Percentiles rank a stretch among this genome's conserved stretches.
phyloP scores from a whole-genome alignment of 78 protist species.

The Polysphondylium violaceum region DNA sequence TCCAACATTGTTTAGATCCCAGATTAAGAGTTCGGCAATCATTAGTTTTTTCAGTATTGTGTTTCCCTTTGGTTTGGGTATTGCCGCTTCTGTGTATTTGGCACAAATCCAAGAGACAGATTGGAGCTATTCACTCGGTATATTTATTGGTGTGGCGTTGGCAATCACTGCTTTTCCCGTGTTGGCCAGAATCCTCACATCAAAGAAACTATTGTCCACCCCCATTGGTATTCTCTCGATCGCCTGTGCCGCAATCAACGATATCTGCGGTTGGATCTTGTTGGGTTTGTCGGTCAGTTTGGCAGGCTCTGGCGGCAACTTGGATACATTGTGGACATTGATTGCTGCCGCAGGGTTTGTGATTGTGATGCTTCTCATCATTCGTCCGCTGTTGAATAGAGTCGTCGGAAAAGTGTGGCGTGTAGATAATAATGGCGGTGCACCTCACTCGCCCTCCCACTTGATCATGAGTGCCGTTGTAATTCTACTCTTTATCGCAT shows the following conservation, averaged over 20 bases:
- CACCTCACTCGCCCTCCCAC: conserved; percentile 54
- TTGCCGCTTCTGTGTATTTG: conserved; percentile 62
- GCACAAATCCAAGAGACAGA: conserved; percentile 51
- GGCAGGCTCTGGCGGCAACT: conserved; percentile 17
- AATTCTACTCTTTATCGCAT: conserved; percentile 14
- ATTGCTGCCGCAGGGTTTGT: conserved; percentile 28
- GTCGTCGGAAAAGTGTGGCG: neutral
- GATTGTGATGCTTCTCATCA: conserved; percentile 21
- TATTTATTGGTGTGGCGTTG: conserved; percentile 76
- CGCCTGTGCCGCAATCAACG: conserved; percentile 80
- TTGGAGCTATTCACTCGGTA: conserved; percentile 63
- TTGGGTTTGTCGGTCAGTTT: conserved; percentile 67
- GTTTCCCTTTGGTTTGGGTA: conserved; percentile 82
- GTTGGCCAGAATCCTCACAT: conserved; percentile 66
- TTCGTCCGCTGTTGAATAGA: conserved; percentile 27
- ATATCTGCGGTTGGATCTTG: conserved; percentile 78
- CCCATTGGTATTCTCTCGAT: conserved; percentile 67
- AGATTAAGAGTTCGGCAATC: conserved; percentile 36
- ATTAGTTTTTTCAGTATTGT: conserved; percentile 53
- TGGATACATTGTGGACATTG: conserved; percentile 72
- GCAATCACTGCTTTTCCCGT: conserved; percentile 86
- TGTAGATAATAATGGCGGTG: conserved; percentile 19
- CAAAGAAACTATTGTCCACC: conserved; percentile 54
- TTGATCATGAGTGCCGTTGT: conserved; percentile 23
- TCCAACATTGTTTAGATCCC: conserved; percentile 58